phyloP scores from a whole-genome alignment of 2,329 filamentous ascomycete species.

The Rasamsonia emersonii region DNA sequence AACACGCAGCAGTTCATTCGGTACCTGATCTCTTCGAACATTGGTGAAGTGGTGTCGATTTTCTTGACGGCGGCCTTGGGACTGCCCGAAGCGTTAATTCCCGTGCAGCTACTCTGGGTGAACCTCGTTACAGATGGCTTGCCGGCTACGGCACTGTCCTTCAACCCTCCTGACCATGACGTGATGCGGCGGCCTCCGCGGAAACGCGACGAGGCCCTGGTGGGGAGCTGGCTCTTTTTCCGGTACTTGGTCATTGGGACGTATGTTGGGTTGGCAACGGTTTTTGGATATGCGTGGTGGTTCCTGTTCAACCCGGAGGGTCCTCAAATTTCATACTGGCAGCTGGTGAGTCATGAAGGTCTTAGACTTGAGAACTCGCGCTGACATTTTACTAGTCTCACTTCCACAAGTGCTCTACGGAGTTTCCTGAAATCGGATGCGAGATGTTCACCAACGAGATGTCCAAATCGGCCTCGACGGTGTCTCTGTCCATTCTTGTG shows the following conservation, averaged over 20 bases:
- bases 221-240: constrained; percentile 95
- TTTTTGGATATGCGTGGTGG: constrained; percentile 99
- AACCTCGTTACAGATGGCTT: constrained; percentile 97
- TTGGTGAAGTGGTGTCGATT: constrained; percentile 97
- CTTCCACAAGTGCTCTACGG: constrained; percentile 83
- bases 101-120: constrained; percentile 96
- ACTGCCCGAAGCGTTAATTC: constrained; percentile 95
- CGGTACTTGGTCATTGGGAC: constrained; percentile 92
- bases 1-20: constrained; percentile 99
- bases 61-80: constrained; percentile 93
- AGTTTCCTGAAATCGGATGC: constrained; percentile 86
- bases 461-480: constrained; percentile 82
- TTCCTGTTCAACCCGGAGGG: constrained; percentile 93
- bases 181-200: constrained; percentile 90
- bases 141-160: constrained; percentile 89
- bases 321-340: constrained; percentile 83
- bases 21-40: constrained; percentile 98
- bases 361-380: constrained; percentile 1
- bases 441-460: constrained; percentile 81
- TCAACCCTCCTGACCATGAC: constrained; percentile 97
- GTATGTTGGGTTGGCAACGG: constrained; percentile 90
- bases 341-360: constrained; percentile 54
- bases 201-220: constrained; percentile 85
- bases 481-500: constrained; percentile 83
- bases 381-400: constrained; percentile 45